Evolutionary conservation across 2,329 filamentous ascomycete species (phyloP), one percentile per base, ranked within the genome.

Genomic region (Penicillium sp.): DNA sequence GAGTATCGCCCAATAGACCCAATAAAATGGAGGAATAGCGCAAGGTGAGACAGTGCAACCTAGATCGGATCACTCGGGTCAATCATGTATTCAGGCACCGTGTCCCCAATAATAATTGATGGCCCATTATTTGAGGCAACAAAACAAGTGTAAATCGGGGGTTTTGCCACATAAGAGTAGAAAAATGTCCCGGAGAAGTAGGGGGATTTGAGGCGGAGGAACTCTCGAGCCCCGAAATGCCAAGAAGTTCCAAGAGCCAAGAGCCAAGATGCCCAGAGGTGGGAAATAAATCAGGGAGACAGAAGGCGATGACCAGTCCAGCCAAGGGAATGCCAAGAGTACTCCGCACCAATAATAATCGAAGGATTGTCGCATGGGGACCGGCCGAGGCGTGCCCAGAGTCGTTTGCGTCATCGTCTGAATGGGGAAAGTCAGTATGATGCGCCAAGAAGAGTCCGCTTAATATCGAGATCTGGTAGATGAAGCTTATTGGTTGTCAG

Each of bases 361-460:
- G n/a, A 15, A 59, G 37, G 57, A 57, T 62, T 56, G 46, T 38
- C 17, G 50, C 13, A 33, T 57, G 42, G 50, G 41, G 38, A 29
- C 45, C 33, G 41, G 54, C 61, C 58, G 57, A 60, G 60, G 40
- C 54, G 54, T 40, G 63, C 62, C 65, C 47, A 67, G 64, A 54
- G 58, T 65, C 62, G 57, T 65, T 51, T 67, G 61, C 65, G 65
- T 67, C 65, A 67, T 60, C 23, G 7, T 12, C 37, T 50, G 27
- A 56, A 57, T 55, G 31, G 35, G 45, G 35, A 29, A 51, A 23
- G 23, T 31, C 17, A 29, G 19, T 45, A 19, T 33, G 33, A 43
- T 47, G 31, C 27, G 65, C 63, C 65, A 66, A 66, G 64, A 13
- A 38, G 15, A 13, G 50, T 61, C 60, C 58, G 60, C 56, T 50